Conservation (phyloP, 164 flowering plant species). For the Vitis amurensis region DNA sequence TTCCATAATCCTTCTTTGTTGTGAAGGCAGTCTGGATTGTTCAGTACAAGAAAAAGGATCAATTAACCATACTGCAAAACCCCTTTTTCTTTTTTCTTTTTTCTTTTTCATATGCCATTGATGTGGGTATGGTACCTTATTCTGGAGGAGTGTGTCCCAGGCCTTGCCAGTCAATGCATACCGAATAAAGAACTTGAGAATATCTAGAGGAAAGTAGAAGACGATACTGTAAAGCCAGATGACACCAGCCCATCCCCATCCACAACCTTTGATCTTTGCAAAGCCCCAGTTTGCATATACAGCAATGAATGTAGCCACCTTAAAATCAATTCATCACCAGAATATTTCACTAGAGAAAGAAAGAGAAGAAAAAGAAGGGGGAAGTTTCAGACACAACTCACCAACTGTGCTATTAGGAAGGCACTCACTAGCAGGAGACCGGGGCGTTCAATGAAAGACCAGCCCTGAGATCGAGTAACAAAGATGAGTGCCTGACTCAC, state of each 20-base stretch:
- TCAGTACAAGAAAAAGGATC: neutral
- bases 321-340: neutral
- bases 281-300: constrained; percentile 51
- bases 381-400: constrained; percentile 16
- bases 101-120: neutral
- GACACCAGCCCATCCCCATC: constrained; percentile 53
- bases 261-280: constrained; percentile 31
- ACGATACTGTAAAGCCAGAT: constrained; percentile 42
- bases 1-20: constrained; percentile 40
- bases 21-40: constrained; percentile 38
- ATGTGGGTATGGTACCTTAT: constrained; percentile 15
- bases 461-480: constrained; percentile 52
- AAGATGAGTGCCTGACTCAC: constrained; percentile 61
- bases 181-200: constrained; percentile 32
- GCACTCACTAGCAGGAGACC: constrained; percentile 41
- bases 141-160: constrained; percentile 34
- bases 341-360: no score
- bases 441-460: constrained; percentile 54
- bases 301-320: constrained; percentile 53
- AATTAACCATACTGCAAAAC: neutral
- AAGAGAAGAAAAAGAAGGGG: no score
- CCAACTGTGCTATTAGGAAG: constrained; percentile 48
- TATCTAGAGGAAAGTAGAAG: constrained; percentile 37
- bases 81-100: neutral
- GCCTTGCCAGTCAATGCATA: constrained; percentile 35